Conservation (phyloP, 306 rosid species). For the Glycine latifolia region DNA sequence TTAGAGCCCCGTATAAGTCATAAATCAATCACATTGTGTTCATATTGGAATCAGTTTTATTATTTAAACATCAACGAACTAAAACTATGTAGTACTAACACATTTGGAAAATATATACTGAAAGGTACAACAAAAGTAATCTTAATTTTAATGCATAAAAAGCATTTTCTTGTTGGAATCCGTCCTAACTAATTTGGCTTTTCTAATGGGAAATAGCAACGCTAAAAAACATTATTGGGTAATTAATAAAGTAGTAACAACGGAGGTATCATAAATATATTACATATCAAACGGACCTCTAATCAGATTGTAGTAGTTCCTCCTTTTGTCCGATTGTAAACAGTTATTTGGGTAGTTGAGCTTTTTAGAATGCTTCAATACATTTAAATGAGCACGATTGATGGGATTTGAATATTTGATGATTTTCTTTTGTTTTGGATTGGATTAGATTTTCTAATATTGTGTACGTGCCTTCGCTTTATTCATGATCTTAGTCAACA, state of each 20-base stretch:
- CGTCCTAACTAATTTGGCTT: neutral
- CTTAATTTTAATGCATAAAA: neutral
- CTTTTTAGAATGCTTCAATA: conserved; percentile 36
- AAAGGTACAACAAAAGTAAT: neutral
- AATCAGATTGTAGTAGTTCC: neutral
- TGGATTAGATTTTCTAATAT: conserved; percentile 11
- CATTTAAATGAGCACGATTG: conserved; percentile 25
- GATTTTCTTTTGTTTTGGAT: conserved; percentile 22
- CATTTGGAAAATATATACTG: neutral
- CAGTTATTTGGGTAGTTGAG: conserved; percentile 58
- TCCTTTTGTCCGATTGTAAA: conserved; percentile 40
- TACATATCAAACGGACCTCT: no score
- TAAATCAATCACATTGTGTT: neutral
- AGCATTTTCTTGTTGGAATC: neutral
- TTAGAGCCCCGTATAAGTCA: neutral
- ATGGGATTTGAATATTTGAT: conserved; percentile 35
- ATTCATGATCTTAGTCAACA: conserved; percentile 30
- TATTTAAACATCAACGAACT: no score
- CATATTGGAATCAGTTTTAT: neutral
- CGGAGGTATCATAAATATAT: neutral
- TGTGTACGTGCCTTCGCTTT: neutral
- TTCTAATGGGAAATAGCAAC: neutral
- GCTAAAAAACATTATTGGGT: neutral
- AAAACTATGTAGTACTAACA: no score
- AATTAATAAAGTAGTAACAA: neutral